Evolutionary conservation across 805 yeast genomes (phyloP).

Genomic region (Lipomyces starkeyi): DNA sequence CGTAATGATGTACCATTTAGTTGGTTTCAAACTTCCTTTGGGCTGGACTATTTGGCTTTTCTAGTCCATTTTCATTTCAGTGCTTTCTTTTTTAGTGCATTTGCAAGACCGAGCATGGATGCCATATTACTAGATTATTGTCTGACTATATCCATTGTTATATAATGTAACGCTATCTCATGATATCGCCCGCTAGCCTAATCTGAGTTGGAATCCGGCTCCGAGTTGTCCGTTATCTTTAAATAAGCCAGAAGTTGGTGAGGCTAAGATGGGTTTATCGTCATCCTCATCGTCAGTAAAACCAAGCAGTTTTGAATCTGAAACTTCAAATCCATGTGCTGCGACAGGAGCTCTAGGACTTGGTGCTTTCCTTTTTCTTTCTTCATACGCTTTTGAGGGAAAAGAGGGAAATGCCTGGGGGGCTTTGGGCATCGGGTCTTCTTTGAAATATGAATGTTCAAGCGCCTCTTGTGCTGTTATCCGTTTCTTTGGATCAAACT

Average conservation of each 20-base stretch:
- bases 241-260: conserved; percentile 24
- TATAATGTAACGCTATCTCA: not conserved
- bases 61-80: too few species aligned
- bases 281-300: conserved; percentile 10
- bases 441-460: conserved; percentile 51
- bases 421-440: conserved; percentile 51
- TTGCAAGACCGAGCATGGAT: not conserved
- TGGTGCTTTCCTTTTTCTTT: not conserved
- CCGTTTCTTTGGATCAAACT: conserved; percentile 53
- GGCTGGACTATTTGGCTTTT: not conserved
- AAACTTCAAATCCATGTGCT: conserved; percentile 17
- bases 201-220: conserved; percentile 30
- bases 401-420: conserved; percentile 42
- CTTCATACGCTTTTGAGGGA: conserved; percentile 35
- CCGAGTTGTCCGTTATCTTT: conserved; percentile 21
- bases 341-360: conserved; percentile 33
- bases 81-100: too few species aligned
- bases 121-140: not conserved
- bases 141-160: not conserved
- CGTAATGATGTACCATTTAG: not conserved
- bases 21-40: not conserved
- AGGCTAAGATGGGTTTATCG: conserved; percentile 8
- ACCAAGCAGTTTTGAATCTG: not conserved
- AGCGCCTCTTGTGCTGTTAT: conserved; percentile 55
- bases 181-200: conserved; percentile 10